phyloP scores from a whole-genome alignment of 2,329 filamentous ascomycete genomes.

The Cladophialophora chaetospira region DNA sequence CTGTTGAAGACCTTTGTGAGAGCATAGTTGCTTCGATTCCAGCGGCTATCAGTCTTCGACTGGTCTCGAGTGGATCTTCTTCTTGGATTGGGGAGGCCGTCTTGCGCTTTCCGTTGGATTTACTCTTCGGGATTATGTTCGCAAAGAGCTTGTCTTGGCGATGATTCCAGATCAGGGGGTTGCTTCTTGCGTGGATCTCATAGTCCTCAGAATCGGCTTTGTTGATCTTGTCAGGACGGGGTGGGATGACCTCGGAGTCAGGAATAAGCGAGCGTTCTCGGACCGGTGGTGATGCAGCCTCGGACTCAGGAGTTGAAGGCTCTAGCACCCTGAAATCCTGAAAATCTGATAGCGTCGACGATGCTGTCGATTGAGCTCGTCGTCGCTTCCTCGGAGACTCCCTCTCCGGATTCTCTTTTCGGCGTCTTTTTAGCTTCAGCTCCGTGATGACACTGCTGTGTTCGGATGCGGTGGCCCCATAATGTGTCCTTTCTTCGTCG shows the following conservation, averaged over 20 bases:
- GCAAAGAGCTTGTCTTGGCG: not conserved
- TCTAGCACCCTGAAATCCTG: no score
- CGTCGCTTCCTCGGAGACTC: no score
- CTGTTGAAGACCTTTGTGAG: not conserved
- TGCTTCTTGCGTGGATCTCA: not conserved
- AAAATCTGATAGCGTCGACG: no score
- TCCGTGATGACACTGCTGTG: no score
- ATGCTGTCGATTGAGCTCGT: no score
- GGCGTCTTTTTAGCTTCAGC: no score
- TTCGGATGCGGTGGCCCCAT: no score
- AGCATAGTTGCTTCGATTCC: not conserved
- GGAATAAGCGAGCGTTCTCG: no score
- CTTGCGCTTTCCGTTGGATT: not conserved
- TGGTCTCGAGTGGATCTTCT: not conserved
- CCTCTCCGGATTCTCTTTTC: no score
- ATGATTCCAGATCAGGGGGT: not conserved
- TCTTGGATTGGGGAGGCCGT: no score
- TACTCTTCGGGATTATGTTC: not conserved
- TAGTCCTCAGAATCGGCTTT: not conserved
- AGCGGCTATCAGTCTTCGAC: not conserved
- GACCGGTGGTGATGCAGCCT: not conserved
- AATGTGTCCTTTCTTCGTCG: not conserved
- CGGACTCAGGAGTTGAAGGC: not conserved
- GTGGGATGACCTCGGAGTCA: not conserved
- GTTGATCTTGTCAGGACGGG: conserved; percentile 1